Evolutionary conservation across 177 flowering plant genomes (phyloP).

Genomic region (Vitis hybrid): DNA sequence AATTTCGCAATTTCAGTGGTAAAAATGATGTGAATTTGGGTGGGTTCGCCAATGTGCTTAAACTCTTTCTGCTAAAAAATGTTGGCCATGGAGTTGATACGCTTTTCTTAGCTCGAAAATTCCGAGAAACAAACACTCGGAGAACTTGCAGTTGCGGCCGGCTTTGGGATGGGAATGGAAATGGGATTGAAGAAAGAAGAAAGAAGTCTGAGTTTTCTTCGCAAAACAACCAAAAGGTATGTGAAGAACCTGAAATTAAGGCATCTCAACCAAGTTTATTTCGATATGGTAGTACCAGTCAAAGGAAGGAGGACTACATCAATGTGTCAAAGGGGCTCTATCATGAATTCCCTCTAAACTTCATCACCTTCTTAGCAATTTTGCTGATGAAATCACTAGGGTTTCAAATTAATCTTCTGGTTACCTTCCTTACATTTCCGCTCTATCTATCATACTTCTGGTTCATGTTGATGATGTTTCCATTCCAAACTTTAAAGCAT

Average conservation of each 20-base stretch:
- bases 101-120: background rate
- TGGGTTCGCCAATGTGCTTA: slow-evolving; percentile 11
- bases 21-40: slow-evolving; percentile 3
- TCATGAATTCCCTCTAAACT: slow-evolving; percentile 23
- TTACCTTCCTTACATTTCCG: slow-evolving; percentile 39
- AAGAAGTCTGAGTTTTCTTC: too few relatives aligned
- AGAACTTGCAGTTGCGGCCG: too few relatives aligned
- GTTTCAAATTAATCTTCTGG: slow-evolving; percentile 38
- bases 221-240: too few relatives aligned
- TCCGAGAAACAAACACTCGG: background rate
- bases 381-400: slow-evolving; percentile 36
- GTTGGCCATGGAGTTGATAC: slow-evolving; percentile 3
- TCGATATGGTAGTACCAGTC: too few relatives aligned
- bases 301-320: background rate
- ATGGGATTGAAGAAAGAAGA: too few relatives aligned
- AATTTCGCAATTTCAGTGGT: slow-evolving; percentile 12
- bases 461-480: slow-evolving; percentile 31
- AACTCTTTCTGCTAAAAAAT: background rate
- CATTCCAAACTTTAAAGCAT: slow-evolving; percentile 27
- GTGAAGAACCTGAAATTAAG: too few relatives aligned
- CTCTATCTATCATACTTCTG: slow-evolving; percentile 34
- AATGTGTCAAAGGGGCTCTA: slow-evolving; percentile 3
- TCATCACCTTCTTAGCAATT: slow-evolving; percentile 30
- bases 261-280: too few relatives aligned
- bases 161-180: too few relatives aligned